Evolutionary conservation across 768 basidiomycete species (phyloP).

Genomic region (Tephrocybe rancida): DNA sequence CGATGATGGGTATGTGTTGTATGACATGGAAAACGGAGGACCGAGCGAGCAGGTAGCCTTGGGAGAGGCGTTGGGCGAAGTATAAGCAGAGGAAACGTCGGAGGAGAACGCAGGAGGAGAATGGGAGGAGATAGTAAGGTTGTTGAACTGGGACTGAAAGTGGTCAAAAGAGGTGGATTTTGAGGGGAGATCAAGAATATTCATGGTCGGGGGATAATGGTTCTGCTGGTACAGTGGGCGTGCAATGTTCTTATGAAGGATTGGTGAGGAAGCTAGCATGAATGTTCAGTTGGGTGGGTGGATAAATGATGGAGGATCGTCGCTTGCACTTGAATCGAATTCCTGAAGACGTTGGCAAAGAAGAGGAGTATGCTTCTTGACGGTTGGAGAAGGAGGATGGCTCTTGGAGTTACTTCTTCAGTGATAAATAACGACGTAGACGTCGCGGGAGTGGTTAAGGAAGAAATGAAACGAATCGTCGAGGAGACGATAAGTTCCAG

Average conservation of each 20-base stretch:
- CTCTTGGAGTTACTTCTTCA: slow-evolving; percentile 8
- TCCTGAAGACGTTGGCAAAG: neutral
- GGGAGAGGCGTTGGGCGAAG: neutral
- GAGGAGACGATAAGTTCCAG: slow-evolving; percentile 7
- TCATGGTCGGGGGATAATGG: slow-evolving; percentile 18
- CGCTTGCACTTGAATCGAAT: slow-evolving; percentile 21
- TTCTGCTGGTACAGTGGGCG: slow-evolving; percentile 1
- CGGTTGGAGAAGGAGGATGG: slow-evolving; percentile 12
- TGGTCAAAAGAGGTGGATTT: slow-evolving; percentile 7
- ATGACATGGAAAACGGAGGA: slow-evolving; percentile 16
- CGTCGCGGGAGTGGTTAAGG: slow-evolving; percentile 23
- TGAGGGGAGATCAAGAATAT: slow-evolving; percentile 22
- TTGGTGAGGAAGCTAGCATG: slow-evolving; percentile 19
- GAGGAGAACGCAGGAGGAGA: slow-evolving; percentile 4
- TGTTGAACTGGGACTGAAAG: too few species aligned
- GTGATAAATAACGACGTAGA: slow-evolving; percentile 19
- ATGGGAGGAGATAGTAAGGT: slow-evolving; percentile 19
- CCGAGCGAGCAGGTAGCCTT: slow-evolving; percentile 10
- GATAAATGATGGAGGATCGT: slow-evolving; percentile 32
- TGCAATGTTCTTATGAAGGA: slow-evolving; percentile 24
- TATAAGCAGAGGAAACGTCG: too few species aligned
- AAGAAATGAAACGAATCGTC: slow-evolving; percentile 13
- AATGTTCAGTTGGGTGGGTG: slow-evolving; percentile 15
- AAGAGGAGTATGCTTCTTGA: too few species aligned
- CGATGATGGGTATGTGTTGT: slow-evolving; percentile 1